phyloP scores from a whole-genome alignment of 805 yeast species.

The Ogataea paradorogensis region DNA sequence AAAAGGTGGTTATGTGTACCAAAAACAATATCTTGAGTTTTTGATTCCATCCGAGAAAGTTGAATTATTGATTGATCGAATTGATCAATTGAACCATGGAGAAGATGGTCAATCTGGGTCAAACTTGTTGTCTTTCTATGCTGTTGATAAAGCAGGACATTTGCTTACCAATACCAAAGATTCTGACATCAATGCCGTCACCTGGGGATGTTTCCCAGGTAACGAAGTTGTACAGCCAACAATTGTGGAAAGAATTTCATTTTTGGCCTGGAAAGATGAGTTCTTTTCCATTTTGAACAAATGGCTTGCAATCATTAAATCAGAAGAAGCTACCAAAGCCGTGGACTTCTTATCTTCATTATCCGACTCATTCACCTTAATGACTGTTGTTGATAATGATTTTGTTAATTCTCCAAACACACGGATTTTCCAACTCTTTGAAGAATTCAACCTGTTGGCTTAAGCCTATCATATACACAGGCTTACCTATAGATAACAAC shows the following conservation, averaged over 20 bases:
- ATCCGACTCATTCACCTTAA: conserved; percentile 62
- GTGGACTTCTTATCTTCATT: conserved; percentile 44
- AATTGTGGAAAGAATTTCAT: conserved; percentile 86
- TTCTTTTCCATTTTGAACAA: conserved; percentile 78
- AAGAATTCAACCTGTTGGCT: conserved; percentile 23
- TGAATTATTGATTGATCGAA: conserved; percentile 37
- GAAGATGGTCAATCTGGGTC: conserved; percentile 27
- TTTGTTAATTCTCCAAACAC: conserved; percentile 49
- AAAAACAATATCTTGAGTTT: conserved; percentile 89
- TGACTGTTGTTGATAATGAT: conserved; percentile 90
- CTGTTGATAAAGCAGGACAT: conserved; percentile 58
- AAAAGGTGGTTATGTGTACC: conserved; percentile 85
- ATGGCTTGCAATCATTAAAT: conserved; percentile 52
- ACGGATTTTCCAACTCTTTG: conserved; percentile 55
- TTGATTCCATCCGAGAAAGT: conserved; percentile 58
- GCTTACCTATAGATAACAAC: conserved; percentile 9
- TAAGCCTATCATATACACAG: conserved; percentile 10
- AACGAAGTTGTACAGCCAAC: conserved; percentile 94
- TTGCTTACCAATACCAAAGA: conserved; percentile 61
- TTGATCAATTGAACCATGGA: conserved; percentile 43
- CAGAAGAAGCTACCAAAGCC: conserved; percentile 29
- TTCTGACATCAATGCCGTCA: conserved; percentile 87
- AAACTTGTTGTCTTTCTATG: conserved; percentile 69
- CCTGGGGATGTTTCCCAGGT: conserved; percentile 98
- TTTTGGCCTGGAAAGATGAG: conserved; percentile 97